Evolutionary conservation across 2,329 filamentous ascomycete genomes (phyloP), one percentile per base, ranked within the genome.

Genomic region (Ophiognomonia clavigignenti-juglandacearum): DNA sequence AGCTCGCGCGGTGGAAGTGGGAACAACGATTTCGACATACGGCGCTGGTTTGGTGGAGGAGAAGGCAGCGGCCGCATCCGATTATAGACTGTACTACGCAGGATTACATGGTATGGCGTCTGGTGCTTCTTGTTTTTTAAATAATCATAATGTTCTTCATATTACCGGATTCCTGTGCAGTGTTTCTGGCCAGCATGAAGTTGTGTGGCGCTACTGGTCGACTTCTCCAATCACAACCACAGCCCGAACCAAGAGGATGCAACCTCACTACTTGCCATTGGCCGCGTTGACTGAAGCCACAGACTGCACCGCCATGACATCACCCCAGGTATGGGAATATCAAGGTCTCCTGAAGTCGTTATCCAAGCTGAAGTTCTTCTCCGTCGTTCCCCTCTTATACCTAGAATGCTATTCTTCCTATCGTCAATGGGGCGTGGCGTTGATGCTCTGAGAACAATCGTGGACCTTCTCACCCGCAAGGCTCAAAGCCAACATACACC

Each of bases 1-100:
- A 55, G 48, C 10, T 16, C 31, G 16, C 31, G 31, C n/a, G n/a
- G 31, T 16, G 31, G 31, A 34, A 16, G 5, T 16, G 31, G 31
- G 4, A 34, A 56, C 18, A 54, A 54, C 5, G 61, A 64, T 39
- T 67, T 65, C 6, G 72, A 78, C 54, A 70, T 82, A 42, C 69
- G 78, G 43, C 68, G 77, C 43, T 81, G 79, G 78, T 83, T 84
- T 60, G 75, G 73, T 13, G 75, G 74, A 22, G 69, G 71, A 13
- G 68, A 69, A 20, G 50, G 66, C 4, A 59, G 63, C n/a, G 64
- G 65, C 3, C 59, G 64, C 37, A 62, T 67, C 35, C 55, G 63
- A 47, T 38, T 66, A 42, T 63, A 48, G 16, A 32, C 32, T 19
- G 27, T 16, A 38, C 32, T 38, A 27, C 23, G 32, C 41, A 7